Conservation (phyloP, 139 green algal genomes). For the Auxenochlorella protothecoides region DNA sequence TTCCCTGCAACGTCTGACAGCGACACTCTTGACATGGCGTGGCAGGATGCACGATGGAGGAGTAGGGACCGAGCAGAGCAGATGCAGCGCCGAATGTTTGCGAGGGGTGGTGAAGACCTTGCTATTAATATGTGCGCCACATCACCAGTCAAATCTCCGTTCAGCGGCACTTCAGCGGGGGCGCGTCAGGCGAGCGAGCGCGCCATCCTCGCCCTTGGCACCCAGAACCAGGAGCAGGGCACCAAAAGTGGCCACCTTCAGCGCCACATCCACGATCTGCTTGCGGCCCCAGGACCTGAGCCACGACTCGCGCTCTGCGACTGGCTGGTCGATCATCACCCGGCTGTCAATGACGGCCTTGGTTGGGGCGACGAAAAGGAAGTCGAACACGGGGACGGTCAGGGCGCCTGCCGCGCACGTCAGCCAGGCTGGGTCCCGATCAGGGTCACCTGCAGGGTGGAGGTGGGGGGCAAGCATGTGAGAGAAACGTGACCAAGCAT, state of each 20-base stretch:
- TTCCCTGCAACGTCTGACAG: too few relatives aligned
- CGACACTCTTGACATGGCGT: too few relatives aligned
- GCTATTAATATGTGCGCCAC: too few relatives aligned
- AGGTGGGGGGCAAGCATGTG: not conserved
- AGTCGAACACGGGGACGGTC: not conserved
- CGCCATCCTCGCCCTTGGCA: not conserved
- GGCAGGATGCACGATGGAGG: too few relatives aligned
- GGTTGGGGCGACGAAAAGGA: not conserved
- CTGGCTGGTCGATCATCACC: not conserved
- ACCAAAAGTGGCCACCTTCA: not conserved
- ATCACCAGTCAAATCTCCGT: too few relatives aligned
- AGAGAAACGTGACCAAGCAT: not conserved
- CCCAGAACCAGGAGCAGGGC: not conserved
- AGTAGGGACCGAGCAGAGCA: too few relatives aligned
- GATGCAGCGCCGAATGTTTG: too few relatives aligned
- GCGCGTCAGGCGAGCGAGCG: too few relatives aligned
- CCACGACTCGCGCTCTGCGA: not conserved
- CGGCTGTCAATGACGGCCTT: constrained; percentile 1
- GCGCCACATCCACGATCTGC: not conserved
- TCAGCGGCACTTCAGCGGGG: too few relatives aligned
- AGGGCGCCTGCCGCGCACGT: not conserved
- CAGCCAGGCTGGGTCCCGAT: not conserved
- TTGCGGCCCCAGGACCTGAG: constrained; percentile 1
- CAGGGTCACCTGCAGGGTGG: not conserved
- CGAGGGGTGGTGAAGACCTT: too few relatives aligned